Evolutionary conservation across 768 basidiomycete genomes (phyloP).

Genomic region (Nevesoporus exiguus): DNA sequence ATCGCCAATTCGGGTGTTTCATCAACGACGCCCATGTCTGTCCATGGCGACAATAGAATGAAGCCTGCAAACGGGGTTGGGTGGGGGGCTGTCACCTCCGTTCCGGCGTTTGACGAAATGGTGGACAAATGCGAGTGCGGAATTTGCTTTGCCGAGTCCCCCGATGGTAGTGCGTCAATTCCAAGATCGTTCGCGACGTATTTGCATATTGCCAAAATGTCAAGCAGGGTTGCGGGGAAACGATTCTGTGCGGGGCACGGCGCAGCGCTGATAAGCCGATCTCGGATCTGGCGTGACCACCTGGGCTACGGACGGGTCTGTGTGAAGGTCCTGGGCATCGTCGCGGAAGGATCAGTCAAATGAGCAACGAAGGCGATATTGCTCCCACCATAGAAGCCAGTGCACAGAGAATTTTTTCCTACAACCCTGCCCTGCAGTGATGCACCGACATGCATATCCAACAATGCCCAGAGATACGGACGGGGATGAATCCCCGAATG

Average conservation of each 20-base stretch:
- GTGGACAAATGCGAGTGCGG: conserved; percentile 55
- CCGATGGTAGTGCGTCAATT: conserved; percentile 51
- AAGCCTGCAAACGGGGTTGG: conserved; percentile 15
- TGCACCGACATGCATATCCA: conserved; percentile 14
- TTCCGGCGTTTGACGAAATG: conserved; percentile 50
- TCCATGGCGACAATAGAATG: conserved; percentile 19
- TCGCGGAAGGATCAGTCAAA: conserved; percentile 35
- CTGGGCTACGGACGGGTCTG: conserved; percentile 38
- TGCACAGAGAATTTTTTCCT: conserved; percentile 36
- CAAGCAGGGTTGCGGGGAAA: conserved; percentile 70
- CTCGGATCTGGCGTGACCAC: conserved; percentile 58
- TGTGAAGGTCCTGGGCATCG: conserved; percentile 42
- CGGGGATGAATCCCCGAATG: conserved; percentile 18
- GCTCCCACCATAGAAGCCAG: conserved; percentile 29
- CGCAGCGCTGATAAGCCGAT: conserved; percentile 50
- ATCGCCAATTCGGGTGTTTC: conserved; percentile 14
- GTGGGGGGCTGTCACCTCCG: neutral
- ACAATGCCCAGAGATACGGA: conserved; percentile 22
- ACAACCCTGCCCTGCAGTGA: conserved; percentile 16
- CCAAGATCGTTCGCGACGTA: conserved; percentile 57
- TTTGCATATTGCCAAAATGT: conserved; percentile 57
- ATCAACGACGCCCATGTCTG: conserved; percentile 10
- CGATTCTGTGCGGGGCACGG: conserved; percentile 44
- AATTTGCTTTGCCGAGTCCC: conserved; percentile 74
- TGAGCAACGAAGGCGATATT: conserved; percentile 19